Base-by-base conservation (phyloP, 257 asterid species). In the Plectranthus barbatus region DNA sequence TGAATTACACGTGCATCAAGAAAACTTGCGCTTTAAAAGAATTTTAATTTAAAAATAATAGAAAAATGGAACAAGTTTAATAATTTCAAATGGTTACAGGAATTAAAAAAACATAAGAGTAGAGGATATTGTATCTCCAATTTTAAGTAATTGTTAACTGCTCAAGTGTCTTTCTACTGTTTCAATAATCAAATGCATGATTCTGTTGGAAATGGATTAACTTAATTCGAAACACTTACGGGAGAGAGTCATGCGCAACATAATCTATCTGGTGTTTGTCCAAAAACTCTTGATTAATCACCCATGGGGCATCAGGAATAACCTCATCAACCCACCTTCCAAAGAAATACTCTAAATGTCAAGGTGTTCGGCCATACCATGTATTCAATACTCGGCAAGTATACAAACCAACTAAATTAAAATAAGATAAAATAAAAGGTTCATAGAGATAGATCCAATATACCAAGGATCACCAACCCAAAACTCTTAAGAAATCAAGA, bases 311-410 rank as follows among this genome's bases (percentile, higher is more conserved):
- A n/a, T n/a, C n/a, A n/a, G n/a, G n/a, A n/a, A n/a, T n/a, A 92
- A 92, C 98, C 80, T 92, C 98, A 60, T 92, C 98, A 70, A 92
- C 98, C 98, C 98, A 92, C 84, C 98, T 92, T 80, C 72, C 72
- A 73, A 53, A 17, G 54, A 71, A 33, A 67, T 20, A 48, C 61
- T 31, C 49, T 12, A 40, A 19, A 19, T 53, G 7, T 64, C 12
- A 20, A 33, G 23, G n/a, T 26, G 51, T 54, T 39, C 18, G 5
- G 42, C 49, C 41, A 54, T 9, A 56, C 49, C 26, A 56, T 15
- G 26, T 18, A 19, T 50, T 54, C 13, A 12, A 46, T 20, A 73
- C 37, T 37, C 36, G 58, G 49, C 20, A 4, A 36, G 29, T 14
- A 9, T 23, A 39, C 29, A 31, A 33, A 3, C 7, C 7, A 5